Evolutionary conservation across 257 asterid species (phyloP), one percentile per base, ranked within the genome.

Genomic region (Hygrophila difformis): DNA sequence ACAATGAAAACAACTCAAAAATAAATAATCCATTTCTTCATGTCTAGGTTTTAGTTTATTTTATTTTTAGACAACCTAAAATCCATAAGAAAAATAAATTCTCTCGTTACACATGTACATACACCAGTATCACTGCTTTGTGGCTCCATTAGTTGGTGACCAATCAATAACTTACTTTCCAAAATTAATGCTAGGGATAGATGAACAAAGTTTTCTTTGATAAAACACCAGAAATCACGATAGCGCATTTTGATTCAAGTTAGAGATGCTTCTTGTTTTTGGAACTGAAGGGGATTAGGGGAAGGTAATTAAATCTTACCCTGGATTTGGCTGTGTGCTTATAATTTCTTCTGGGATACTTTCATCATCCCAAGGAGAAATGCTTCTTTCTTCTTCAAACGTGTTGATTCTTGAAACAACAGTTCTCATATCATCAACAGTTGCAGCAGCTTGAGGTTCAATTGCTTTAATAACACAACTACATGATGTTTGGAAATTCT

Each of bases 331-430:
- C 74, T 67, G 73, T 53, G 53, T 37, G 55, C 63, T 68, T 53
- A 87, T 72, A 56, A 84, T 81, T 63, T 87, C 94, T 72, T 87
- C 95, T 8, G 97, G 97, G 41, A 87, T 84, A 56, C 51, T 65
- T 51, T 87, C 95, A 36, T 87, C 95, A 47, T 78, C 86, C 97
- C 97, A 87, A 17, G 78, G 88, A 48, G 71, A 66, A 66, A 87
- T 75, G 56, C 24, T 50, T 44, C 65, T 68, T 39, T 55, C 76
- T 57, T 65, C 63, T 76, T 84, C 97, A 7, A 84, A 68, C 46
- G 80, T 69, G 69, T 81, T 78, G 66, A 81, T 69, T 75, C 70
- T 74, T 55, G 53, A 53, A 53, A 84, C 88, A 65, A 78, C 77
- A 44, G 67, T 61, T 68, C 71, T 76, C 64, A 87, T 52, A 51